These are phyloP conservation scores for Teratosphaeriaceae sp. DNA, from an alignment of 2,329 filamentous ascomycete species.

Conservation along the genomic window DNA sequence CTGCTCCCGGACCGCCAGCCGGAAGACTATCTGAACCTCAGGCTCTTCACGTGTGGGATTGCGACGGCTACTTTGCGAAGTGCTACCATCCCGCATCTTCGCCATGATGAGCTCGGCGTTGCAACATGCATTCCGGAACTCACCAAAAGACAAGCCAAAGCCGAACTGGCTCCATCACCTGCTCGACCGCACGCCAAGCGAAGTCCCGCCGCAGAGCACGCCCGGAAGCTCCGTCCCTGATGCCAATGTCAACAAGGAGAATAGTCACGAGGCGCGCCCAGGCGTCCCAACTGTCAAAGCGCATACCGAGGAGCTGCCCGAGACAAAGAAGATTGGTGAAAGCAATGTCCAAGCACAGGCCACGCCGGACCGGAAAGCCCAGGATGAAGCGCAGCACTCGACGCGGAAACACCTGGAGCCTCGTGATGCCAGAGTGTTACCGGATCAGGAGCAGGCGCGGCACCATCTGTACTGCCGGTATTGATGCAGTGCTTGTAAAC, in stretches of 20 bases:
- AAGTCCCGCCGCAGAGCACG: background rate
- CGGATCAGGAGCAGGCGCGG: background rate
- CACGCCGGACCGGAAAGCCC: background rate
- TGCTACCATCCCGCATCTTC: slow-evolving; percentile 28
- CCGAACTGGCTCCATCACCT: background rate
- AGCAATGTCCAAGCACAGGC: background rate
- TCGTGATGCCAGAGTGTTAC: background rate
- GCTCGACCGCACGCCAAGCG: background rate
- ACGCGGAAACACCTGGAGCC: background rate
- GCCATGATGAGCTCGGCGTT: slow-evolving; percentile 28
- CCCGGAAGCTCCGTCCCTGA: background rate
- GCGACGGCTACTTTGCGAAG: too few relatives aligned
- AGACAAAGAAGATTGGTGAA: background rate
- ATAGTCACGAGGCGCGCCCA: background rate
- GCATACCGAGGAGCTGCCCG: background rate
- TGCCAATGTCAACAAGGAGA: slow-evolving; percentile 1
- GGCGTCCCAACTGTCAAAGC: background rate
- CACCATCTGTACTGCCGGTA: slow-evolving; percentile 1
- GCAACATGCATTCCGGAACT: background rate
- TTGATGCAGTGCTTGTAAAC: background rate
- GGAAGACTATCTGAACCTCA: background rate
- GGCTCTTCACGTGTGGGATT: too few relatives aligned
- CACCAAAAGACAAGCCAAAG: slow-evolving; percentile 1
- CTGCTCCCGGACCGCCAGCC: too few relatives aligned
- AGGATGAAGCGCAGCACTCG: background rate